A percentile compares a stretch with the other conserved stretches of the same genome.
phyloP scores from a whole-genome alignment of 2,329 filamentous ascomycete genomes.

The Pseudogymnoascus sp. region DNA sequence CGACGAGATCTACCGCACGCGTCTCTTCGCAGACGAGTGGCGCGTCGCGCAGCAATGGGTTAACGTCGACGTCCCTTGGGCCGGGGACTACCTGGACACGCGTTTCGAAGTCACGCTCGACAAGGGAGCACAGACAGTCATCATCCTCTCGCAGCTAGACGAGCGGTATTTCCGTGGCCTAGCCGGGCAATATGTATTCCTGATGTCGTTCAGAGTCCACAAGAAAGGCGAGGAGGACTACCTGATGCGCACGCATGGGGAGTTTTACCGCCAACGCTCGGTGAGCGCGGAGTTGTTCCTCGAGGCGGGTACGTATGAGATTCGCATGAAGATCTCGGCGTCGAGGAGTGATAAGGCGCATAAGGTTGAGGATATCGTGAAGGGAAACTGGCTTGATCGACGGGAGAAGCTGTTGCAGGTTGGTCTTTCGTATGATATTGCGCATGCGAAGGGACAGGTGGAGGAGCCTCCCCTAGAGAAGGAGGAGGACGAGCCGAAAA shows the following conservation, averaged over 20 bases:
- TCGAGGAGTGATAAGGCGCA: slow-evolving; percentile 32
- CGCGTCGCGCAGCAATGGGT: slow-evolving; percentile 53
- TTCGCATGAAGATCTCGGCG: slow-evolving; percentile 47
- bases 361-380: slow-evolving; percentile 42
- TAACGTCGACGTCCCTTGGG: slow-evolving; percentile 52
- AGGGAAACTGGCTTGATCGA: slow-evolving; percentile 40
- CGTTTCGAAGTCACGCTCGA: slow-evolving; percentile 51
- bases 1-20: slow-evolving; percentile 50
- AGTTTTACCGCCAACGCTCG: slow-evolving; percentile 46
- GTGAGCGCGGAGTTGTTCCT: slow-evolving; percentile 51
- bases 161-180: slow-evolving; percentile 53
- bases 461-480: slow-evolving; percentile 30
- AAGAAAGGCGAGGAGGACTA: slow-evolving; percentile 46
- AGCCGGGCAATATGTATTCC: slow-evolving; percentile 45
- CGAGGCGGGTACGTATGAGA: slow-evolving; percentile 46
- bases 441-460: slow-evolving; percentile 48
- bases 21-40: slow-evolving; percentile 53
- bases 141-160: slow-evolving; percentile 56
- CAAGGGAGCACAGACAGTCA: slow-evolving; percentile 45
- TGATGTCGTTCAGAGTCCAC: slow-evolving; percentile 41
- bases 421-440: slow-evolving; percentile 52
- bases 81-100: slow-evolving; percentile 48
- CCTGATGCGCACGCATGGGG: slow-evolving; percentile 46
- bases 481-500: neutral
- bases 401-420: slow-evolving; percentile 48